Percentiles rank a stretch among this genome's conserved stretches.
phyloP scores from a whole-genome alignment of 225 moss, liverwort and hornwort species.

The Marchantia paleacea region DNA sequence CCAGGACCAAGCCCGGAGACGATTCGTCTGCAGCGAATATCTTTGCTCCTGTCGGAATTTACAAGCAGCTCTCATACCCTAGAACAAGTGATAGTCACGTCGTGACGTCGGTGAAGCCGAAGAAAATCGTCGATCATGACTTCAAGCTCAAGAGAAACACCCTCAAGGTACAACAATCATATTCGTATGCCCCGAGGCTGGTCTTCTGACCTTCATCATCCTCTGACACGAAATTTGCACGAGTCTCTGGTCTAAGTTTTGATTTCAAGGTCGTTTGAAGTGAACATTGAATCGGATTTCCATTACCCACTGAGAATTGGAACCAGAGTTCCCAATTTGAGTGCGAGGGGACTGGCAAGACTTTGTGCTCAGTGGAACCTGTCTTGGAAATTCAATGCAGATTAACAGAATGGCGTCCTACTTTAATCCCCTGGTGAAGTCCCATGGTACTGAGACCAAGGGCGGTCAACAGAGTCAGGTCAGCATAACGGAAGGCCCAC shows the following conservation, averaged over 20 bases:
- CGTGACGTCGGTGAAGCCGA: not conserved
- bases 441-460: not conserved
- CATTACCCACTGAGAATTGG: too few species aligned
- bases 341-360: too few species aligned
- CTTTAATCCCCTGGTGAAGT: not conserved
- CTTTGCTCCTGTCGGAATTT: slow-evolving; percentile 6
- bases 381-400: not conserved
- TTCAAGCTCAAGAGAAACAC: slow-evolving; percentile 7
- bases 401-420: slow-evolving; percentile 4
- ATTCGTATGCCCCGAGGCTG: too few species aligned
- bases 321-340: too few species aligned
- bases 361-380: too few species aligned
- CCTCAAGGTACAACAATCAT: slow-evolving; percentile 11
- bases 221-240: too few species aligned
- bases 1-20: not conserved
- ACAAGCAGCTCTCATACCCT: not conserved
- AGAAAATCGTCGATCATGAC: not conserved
- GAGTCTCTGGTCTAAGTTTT: too few species aligned
- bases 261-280: too few species aligned
- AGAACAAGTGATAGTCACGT: not conserved
- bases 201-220: too few species aligned
- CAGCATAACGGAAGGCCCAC: slow-evolving; percentile 7
- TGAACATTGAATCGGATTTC: too few species aligned
- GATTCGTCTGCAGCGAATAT: not conserved
- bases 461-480: not conserved